Conservation (phyloP, 768 basidiomycete genomes). For the Tulasnella sp. region DNA sequence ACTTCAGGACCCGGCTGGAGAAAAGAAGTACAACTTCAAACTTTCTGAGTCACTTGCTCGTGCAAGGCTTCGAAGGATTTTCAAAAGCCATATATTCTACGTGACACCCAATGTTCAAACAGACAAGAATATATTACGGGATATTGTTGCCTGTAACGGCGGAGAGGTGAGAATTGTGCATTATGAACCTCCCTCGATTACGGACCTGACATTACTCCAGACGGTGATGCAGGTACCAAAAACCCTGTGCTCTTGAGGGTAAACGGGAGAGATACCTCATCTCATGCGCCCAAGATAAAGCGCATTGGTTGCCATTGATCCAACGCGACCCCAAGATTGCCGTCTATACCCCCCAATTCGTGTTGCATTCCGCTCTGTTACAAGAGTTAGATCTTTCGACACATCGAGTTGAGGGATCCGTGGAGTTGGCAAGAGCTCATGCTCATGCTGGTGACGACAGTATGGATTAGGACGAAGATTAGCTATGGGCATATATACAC, state of each 20-base stretch:
- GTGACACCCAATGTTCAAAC: conserved; percentile 52
- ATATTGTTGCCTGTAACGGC: conserved; percentile 54
- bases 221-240: conserved; percentile 24
- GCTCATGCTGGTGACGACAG: too few species aligned
- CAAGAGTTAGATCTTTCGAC: conserved; percentile 58
- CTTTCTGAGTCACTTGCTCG: conserved; percentile 46
- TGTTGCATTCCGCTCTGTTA: conserved; percentile 48
- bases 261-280: conserved; percentile 43
- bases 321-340: conserved; percentile 32
- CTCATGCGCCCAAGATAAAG: conserved; percentile 48
- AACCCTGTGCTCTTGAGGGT: background rate
- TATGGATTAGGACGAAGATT: too few species aligned
- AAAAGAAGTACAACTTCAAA: conserved; percentile 53
- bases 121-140: conserved; percentile 44
- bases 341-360: conserved; percentile 57
- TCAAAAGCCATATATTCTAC: conserved; percentile 58
- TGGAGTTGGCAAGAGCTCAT: too few species aligned
- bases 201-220: conserved; percentile 33
- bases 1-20: conserved; percentile 47
- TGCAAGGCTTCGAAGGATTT: conserved; percentile 46
- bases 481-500: too few species aligned
- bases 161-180: conserved; percentile 40
- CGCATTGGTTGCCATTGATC: conserved; percentile 50
- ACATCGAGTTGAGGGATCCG: conserved; percentile 13
- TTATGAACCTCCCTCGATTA: conserved; percentile 3